A percentile compares a stretch with the other conserved stretches of the same genome.
These are phyloP conservation scores for Fusarium coicis DNA, from an alignment of 2,329 filamentous ascomycete genomes.

Conservation along the genomic window DNA sequence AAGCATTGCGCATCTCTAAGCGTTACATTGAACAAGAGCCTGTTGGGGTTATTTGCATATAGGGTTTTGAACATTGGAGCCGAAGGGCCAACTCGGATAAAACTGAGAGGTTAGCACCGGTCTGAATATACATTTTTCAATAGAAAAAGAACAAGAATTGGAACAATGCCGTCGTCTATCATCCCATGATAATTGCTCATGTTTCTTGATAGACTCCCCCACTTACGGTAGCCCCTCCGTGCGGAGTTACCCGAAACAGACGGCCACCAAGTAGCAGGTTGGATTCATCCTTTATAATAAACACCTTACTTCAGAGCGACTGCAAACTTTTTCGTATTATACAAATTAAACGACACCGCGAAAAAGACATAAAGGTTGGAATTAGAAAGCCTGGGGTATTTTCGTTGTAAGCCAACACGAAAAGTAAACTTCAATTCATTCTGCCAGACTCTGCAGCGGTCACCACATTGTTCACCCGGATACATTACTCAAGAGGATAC, in stretches of 20 bases:
- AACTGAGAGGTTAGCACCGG: no score
- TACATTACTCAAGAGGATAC: slow-evolving; percentile 1
- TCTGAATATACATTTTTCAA: neutral
- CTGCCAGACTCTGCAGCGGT: neutral
- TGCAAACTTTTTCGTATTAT: slow-evolving; percentile 2
- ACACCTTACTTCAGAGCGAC: neutral
- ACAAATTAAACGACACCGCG: neutral
- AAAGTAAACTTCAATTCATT: neutral
- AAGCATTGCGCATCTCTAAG: neutral
- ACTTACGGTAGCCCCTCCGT: slow-evolving; percentile 1
- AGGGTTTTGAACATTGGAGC: neutral
- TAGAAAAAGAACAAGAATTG: neutral
- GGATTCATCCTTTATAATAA: slow-evolving; percentile 12
- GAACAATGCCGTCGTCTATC: neutral
- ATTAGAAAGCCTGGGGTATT: neutral
- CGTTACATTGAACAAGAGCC: accelerated
- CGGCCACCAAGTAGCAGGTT: slow-evolving; percentile 8
- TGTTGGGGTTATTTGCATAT: no score
- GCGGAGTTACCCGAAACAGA: slow-evolving; percentile 45
- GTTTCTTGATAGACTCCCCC: slow-evolving; percentile 1
- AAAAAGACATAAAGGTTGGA: neutral
- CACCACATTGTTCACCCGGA: neutral
- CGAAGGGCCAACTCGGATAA: neutral
- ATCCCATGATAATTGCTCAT: neutral
- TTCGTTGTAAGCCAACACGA: neutral